These are phyloP conservation scores for Nicotiana sylvestris DNA, from an alignment of 257 asterid genomes.

Conservation along the genomic window DNA sequence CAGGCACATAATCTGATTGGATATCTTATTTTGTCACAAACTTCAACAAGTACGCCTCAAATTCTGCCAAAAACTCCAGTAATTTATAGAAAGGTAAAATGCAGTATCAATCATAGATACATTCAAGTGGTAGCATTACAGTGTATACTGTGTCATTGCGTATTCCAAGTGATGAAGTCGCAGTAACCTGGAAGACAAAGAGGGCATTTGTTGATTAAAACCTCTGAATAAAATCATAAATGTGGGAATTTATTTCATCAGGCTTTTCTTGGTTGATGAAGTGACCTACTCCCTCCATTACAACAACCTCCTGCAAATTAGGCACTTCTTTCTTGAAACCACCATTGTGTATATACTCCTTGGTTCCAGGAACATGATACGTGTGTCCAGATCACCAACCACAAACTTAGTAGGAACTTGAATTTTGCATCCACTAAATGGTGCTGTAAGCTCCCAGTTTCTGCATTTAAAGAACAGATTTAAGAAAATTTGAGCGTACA, in stretches of 20 bases:
- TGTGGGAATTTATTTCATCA: conserved; percentile 64
- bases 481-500: background rate
- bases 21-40: background rate
- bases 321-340: conserved; percentile 67
- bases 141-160: background rate
- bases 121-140: background rate
- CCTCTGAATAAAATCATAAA: conserved; percentile 55
- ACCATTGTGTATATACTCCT: conserved; percentile 64
- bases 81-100: background rate
- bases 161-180: background rate
- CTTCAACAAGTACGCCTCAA: background rate
- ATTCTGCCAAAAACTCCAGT: background rate
- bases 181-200: background rate
- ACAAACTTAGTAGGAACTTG: conserved; percentile 84
- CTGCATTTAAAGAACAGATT: conserved; percentile 23
- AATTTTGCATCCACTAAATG: conserved; percentile 59
- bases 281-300: conserved; percentile 95
- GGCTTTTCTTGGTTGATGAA: conserved; percentile 75
- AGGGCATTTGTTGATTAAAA: conserved; percentile 26
- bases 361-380: conserved; percentile 60
- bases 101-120: background rate
- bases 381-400: conserved; percentile 77
- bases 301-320: conserved; percentile 57
- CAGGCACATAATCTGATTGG: background rate
- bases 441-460: conserved; percentile 79